A percentile compares a stretch with the other conserved stretches of the same genome.
Evolutionary conservation across 139 green algal species (phyloP).

Genomic region (Tetradesmus obliquus): DNA sequence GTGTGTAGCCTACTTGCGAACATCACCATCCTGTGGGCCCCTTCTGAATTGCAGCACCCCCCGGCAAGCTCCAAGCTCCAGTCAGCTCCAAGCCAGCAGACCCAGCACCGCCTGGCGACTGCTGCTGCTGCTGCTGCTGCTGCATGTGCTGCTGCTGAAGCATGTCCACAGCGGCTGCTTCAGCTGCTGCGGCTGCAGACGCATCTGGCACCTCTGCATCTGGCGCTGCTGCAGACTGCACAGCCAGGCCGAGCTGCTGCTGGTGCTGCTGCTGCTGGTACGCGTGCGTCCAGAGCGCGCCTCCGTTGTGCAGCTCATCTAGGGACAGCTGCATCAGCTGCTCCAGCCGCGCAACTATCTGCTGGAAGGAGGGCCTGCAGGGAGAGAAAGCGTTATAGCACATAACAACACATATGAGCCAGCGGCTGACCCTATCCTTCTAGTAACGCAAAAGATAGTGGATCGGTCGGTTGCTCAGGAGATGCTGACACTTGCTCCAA

Average conservation of each 20-base stretch:
- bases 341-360: conserved; percentile 10
- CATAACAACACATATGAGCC: no score
- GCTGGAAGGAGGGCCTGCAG: conserved; percentile 21
- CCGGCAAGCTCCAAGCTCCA: background rate
- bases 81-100: background rate
- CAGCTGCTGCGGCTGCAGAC: background rate
- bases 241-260: background rate
- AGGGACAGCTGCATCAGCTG: conserved; percentile 36
- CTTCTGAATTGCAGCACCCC: background rate
- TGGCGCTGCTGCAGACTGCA: background rate
- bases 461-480: background rate
- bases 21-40: background rate
- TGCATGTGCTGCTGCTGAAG: background rate
- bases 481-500: no score
- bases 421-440: no score
- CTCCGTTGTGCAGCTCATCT: background rate
- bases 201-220: background rate
- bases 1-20: no score
- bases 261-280: conserved; percentile 16
- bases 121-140: background rate
- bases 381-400: no score
- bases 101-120: background rate
- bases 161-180: background rate
- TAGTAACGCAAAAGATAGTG: background rate
- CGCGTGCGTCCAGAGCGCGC: background rate